These are phyloP conservation scores for Primulina huaijiensis DNA, from an alignment of 257 asterid species.

Conservation along the genomic window DNA sequence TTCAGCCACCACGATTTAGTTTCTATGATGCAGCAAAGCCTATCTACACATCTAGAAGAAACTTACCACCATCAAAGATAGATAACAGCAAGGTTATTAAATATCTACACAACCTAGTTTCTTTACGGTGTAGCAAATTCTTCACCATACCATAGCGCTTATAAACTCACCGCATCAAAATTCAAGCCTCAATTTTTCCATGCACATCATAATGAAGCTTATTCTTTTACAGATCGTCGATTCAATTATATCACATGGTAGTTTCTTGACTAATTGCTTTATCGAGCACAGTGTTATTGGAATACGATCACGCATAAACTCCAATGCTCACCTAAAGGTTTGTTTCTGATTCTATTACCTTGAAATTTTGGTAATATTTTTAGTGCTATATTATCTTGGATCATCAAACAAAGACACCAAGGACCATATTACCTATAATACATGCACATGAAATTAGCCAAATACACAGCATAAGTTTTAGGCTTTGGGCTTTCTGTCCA, in stretches of 20 bases:
- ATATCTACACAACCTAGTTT: not conserved
- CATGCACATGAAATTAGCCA: not conserved
- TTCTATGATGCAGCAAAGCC: constrained; percentile 93
- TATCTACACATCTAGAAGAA: constrained; percentile 89
- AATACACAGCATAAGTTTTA: not conserved
- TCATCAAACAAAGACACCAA: not conserved
- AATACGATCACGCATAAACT: constrained; percentile 79
- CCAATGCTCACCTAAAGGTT: constrained; percentile 76
- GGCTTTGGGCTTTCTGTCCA: not conserved
- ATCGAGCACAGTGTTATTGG: constrained; percentile 93
- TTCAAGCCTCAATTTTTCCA: not conserved
- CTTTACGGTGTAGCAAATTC: not conserved
- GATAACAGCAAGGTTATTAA: constrained; percentile 77
- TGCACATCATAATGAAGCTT: constrained; percentile 17
- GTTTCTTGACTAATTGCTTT: constrained; percentile 74
- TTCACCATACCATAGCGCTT: not conserved
- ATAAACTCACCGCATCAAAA: too few relatives aligned
- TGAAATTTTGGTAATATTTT: not conserved
- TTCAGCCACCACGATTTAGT: constrained; percentile 93
- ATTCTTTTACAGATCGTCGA: constrained; percentile 70
- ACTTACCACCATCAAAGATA: constrained; percentile 90
- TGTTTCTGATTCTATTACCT: constrained; percentile 8
- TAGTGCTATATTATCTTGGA: not conserved
- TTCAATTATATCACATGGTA: constrained; percentile 84
- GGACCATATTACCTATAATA: not conserved